A percentile compares a stretch with the other conserved stretches of the same genome.
phyloP scores from a whole-genome alignment of 2,329 filamentous ascomycete species.

The Colletotrichum scovillei region DNA sequence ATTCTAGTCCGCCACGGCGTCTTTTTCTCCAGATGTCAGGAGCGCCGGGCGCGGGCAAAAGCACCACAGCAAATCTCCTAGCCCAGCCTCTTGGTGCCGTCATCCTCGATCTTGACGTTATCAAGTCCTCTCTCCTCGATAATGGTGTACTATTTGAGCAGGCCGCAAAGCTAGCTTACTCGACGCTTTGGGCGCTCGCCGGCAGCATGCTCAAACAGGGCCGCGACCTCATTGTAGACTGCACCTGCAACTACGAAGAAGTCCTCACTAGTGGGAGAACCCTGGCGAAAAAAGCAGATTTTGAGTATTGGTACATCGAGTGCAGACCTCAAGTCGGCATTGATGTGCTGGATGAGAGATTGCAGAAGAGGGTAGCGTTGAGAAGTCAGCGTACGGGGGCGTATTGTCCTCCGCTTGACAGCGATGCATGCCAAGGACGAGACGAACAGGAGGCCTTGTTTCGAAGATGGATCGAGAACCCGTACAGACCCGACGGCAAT shows the following conservation, averaged over 20 bases:
- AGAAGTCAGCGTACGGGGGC: conserved; percentile 46
- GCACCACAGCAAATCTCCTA: conserved; percentile 46
- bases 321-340: conserved; percentile 43
- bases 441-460: conserved; percentile 39
- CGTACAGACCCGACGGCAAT: conserved; percentile 42
- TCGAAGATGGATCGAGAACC: conserved; percentile 44
- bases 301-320: conserved; percentile 46
- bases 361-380: conserved; percentile 41
- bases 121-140: conserved; percentile 47
- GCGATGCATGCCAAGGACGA: not conserved
- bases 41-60: conserved; percentile 52
- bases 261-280: conserved; percentile 43
- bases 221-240: conserved; percentile 49
- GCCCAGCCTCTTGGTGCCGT: conserved; percentile 41
- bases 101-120: conserved; percentile 50
- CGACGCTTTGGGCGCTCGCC: conserved; percentile 49
- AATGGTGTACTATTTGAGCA: conserved; percentile 43
- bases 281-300: conserved; percentile 40
- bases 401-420: conserved; percentile 39
- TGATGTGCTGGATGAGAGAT: conserved; percentile 43
- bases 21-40: conserved; percentile 48
- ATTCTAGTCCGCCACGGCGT: not conserved
- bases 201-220: conserved; percentile 48
- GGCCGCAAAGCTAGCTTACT: conserved; percentile 45
- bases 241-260: conserved; percentile 49